Evolutionary conservation across 345 rosid species (phyloP), one percentile per base, ranked within the genome.

Genomic region (Alliaria petiolata): DNA sequence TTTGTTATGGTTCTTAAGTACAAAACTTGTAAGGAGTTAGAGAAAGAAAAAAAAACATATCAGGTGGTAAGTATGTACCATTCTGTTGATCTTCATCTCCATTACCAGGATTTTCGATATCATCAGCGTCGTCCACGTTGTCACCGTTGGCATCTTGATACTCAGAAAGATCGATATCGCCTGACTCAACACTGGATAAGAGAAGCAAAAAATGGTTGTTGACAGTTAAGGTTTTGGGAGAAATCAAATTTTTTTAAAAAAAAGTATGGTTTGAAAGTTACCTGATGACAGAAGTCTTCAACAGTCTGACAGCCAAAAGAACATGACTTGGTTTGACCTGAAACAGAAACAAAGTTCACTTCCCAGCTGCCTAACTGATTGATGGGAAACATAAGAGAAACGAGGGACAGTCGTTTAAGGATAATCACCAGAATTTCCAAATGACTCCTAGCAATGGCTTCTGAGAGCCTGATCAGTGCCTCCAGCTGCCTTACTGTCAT

Each of bases 401-500:
- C 10, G 20, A 31, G 17, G 3, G 4, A 40, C 11, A 20, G 38
- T 34, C 9, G 39, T 55, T n/a, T 56, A 14, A 16, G 30, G 46
- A 45, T 56, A 57, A 47, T 66, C 54, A 95, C 99, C 95, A 84
- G 84, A 59, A 67, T 59, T 77, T 87, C 97, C 77, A 89, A 80
- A 82, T 91, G 83, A 76, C 95, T 83, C 49, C 93, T 85, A 66
- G 99, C 98, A 81, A 95, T 89, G 71, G 96, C 98, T 85, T 89
- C 98, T 25, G 96, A 95, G 62, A 91, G 84, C 70, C 99, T 85
- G 81, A 95, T 82, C 54, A 95, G 76, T 57, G 98, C 96, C 80
- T 95, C 97, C 14, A 95, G 87, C 84, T 95, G 98, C 81, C 98
- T 83, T 71, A 95, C 99, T 52, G 98, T 91, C 98, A 89, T 89